Base-by-base conservation (phyloP, 116 monocot genomes). In the Papilionanthe hybrid region DNA sequence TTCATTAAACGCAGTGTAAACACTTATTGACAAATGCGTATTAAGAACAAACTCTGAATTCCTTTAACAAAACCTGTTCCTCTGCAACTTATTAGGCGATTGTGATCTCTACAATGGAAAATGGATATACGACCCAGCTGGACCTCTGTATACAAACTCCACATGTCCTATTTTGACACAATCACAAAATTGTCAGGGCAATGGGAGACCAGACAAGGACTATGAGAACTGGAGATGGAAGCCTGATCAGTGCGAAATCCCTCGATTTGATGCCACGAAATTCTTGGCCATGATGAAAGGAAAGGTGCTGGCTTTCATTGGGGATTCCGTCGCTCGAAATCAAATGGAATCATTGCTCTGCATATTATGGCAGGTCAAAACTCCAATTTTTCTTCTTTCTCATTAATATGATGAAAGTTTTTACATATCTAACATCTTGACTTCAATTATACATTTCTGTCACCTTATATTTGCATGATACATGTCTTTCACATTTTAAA, bases 221-320 rank as follows among this genome's bases (percentile, higher is more conserved):
- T 81, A 81, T 6, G 75, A 81, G 50, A 81, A 81, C 58, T 81
- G 81, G 81, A 81, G 81, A 75, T 81, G 76, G 81, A 81, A 67
- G 27, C 81, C 81, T 3, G 48, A 68, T 27, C 66, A 81, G 12
- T 81, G 81, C 43, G 48, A 67, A 5, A 27, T 81, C 58, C 81
- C 81, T 8, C 44, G 81, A 19, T 81, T 81, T 28, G 60, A 76
- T 76, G 81, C 57, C 5, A 65, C 76, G 44, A 81, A 81, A 49
- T 81, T 81, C 50, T 49, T 81, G 45, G 76, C 68, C 32, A 3
- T 81, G n/a, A 75, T 81, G 76, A 76, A 49, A 66, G 81, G 81
- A 9, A 81, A 81, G 43, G 67, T 60, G 13, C 76, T 81, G 50
- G 81, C 81, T 67, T 81, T 81, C 28, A 58, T 81, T 32, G 81